Percentiles rank a stretch among this genome's conserved stretches.
These are phyloP conservation scores for Acacia pycnantha DNA, from an alignment of 331 rosid genomes.

Conservation along the genomic window DNA sequence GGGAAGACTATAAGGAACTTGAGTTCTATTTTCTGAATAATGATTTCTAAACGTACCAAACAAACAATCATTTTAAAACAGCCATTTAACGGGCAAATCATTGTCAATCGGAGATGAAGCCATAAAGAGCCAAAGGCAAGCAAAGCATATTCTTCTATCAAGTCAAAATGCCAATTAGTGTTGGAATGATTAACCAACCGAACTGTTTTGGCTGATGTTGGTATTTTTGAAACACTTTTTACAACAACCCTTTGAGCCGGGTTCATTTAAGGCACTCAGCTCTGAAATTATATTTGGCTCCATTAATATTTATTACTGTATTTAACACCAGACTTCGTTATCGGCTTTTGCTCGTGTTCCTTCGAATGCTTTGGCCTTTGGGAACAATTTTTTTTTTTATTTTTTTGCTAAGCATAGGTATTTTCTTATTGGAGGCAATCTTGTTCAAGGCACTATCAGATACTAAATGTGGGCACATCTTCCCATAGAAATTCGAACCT, in stretches of 20 bases:
- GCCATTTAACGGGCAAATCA: background rate
- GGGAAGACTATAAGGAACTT: conserved; percentile 10
- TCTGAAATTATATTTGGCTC: background rate
- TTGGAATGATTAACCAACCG: background rate
- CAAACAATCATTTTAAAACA: background rate
- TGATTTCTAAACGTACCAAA: background rate
- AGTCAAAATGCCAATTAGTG: background rate
- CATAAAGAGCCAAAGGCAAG: background rate
- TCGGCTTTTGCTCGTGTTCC: background rate
- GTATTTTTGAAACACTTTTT: background rate
- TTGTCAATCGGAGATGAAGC: background rate
- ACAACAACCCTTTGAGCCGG: background rate
- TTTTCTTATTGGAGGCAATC: too few species aligned
- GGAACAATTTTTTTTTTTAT: background rate
- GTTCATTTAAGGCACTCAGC: background rate
- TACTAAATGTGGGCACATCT: too few species aligned
- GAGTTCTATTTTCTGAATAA: background rate
- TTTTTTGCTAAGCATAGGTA: too few species aligned
- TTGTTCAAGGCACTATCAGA: accelerated
- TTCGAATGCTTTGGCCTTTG: background rate
- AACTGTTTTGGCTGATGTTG: background rate
- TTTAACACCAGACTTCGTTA: background rate
- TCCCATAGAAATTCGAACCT: accelerated
- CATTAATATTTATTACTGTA: background rate
- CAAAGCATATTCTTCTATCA: background rate